Evolutionary conservation across 2,329 filamentous ascomycete species (phyloP).

Genomic region (Cercospora beticola): DNA sequence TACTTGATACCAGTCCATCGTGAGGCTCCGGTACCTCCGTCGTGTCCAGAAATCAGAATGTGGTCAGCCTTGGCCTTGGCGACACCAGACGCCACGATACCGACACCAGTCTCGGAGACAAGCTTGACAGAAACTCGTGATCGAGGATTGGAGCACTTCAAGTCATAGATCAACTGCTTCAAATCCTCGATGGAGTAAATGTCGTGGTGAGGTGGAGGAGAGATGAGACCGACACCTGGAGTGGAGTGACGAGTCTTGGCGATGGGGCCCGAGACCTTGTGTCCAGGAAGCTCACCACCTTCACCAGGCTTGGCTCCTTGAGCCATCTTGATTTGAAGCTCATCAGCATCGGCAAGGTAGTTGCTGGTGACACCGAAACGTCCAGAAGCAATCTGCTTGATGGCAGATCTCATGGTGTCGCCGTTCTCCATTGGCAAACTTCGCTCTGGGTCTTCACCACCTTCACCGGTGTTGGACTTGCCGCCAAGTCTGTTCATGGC

Average conservation of each 20-base stretch:
- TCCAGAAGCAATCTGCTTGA: slow-evolving; percentile 95
- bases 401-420: slow-evolving; percentile 94
- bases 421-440: slow-evolving; percentile 84
- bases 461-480: slow-evolving; percentile 97
- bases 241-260: slow-evolving; percentile 94
- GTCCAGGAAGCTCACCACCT: slow-evolving; percentile 92
- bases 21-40: slow-evolving; percentile 94
- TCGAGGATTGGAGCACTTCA: slow-evolving; percentile 93
- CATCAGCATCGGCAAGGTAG: slow-evolving; percentile 91
- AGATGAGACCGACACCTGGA: slow-evolving; percentile 92
- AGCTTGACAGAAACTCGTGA: slow-evolving; percentile 94
- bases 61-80: slow-evolving; percentile 97
- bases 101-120: slow-evolving; percentile 94
- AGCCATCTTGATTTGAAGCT: slow-evolving; percentile 99
- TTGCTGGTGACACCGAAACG: slow-evolving; percentile 94
- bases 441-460: slow-evolving; percentile 91
- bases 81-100: slow-evolving; percentile 95
- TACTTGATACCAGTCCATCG: slow-evolving; percentile 99
- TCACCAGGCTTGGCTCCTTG: slow-evolving; percentile 97
- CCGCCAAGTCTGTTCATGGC: slow-evolving; percentile 96
- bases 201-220: slow-evolving; percentile 93
- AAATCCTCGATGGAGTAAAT: slow-evolving; percentile 98
- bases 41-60: slow-evolving; percentile 93
- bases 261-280: slow-evolving; percentile 94
- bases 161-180: slow-evolving; percentile 95